Percentiles rank a stretch among this genome's conserved stretches.
Evolutionary conservation across 441 rosid genomes (phyloP).

Genomic region (Populus hybrid): DNA sequence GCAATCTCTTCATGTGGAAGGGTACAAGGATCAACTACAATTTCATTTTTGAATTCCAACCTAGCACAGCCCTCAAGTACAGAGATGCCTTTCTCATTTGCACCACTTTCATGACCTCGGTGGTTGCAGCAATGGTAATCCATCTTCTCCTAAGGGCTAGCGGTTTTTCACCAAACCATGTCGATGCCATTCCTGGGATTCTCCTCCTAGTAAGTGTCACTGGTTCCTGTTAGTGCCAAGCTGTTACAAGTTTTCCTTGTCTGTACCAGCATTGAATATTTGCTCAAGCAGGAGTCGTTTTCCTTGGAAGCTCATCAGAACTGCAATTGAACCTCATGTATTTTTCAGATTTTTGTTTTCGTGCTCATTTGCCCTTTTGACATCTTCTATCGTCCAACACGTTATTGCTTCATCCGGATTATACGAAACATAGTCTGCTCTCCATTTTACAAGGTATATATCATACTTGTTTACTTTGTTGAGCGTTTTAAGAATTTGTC

Average conservation of each 20-base stretch:
- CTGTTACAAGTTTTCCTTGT: neutral
- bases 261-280: neutral
- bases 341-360: constrained; percentile 61
- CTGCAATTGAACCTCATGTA: neutral
- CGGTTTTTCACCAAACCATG: constrained; percentile 55
- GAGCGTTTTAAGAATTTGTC: too few relatives aligned
- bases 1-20: constrained; percentile 93
- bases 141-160: constrained; percentile 79
- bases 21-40: constrained; percentile 76
- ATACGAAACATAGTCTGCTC: constrained; percentile 81
- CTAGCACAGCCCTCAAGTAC: constrained; percentile 80
- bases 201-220: constrained; percentile 57
- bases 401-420: constrained; percentile 73
- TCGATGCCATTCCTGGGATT: constrained; percentile 86
- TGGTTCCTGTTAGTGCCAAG: neutral
- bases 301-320: neutral
- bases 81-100: constrained; percentile 89
- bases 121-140: constrained; percentile 74
- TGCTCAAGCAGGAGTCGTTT: neutral
- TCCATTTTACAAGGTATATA: constrained; percentile 75
- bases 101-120: constrained; percentile 88
- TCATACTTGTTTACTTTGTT: neutral
- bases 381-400: constrained; percentile 79
- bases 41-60: constrained; percentile 84
- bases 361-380: constrained; percentile 78